These are phyloP conservation scores for Linnemannia elongata DNA, from an alignment of 192 early-diverging fungal species.

Conservation along the genomic window DNA sequence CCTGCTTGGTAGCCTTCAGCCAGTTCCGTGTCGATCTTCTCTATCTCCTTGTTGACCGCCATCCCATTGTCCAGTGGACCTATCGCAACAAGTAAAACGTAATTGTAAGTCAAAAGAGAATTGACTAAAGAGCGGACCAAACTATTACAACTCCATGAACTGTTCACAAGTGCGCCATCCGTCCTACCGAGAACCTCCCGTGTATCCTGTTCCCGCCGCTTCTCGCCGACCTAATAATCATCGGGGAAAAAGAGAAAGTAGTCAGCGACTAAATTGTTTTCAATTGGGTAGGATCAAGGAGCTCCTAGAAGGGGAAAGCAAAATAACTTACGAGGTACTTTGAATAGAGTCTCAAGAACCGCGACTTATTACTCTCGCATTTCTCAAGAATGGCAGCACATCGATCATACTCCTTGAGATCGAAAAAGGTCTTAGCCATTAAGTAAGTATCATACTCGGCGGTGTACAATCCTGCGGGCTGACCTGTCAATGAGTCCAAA, in stretches of 20 bases:
- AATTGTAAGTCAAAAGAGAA: neutral
- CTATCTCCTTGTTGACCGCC: slow-evolving; percentile 63
- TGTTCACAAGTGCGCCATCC: neutral
- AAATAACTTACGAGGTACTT: slow-evolving; percentile 73
- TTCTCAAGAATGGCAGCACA: slow-evolving; percentile 65
- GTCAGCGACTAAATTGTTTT: neutral
- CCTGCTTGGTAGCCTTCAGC: slow-evolving; percentile 47
- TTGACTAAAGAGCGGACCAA: neutral
- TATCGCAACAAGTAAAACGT: slow-evolving; percentile 2
- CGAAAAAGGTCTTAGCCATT: slow-evolving; percentile 81
- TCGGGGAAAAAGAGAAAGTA: neutral
- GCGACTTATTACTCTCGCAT: slow-evolving; percentile 63
- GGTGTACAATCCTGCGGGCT: slow-evolving; percentile 1
- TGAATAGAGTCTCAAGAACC: slow-evolving; percentile 87
- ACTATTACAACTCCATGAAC: neutral
- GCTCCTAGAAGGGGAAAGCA: neutral
- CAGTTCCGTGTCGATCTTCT: slow-evolving; percentile 63
- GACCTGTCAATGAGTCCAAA: slow-evolving; percentile 11
- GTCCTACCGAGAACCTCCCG: slow-evolving; percentile 66
- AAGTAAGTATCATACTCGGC: slow-evolving; percentile 66
- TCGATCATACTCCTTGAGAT: slow-evolving; percentile 79
- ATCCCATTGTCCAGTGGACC: slow-evolving; percentile 61
- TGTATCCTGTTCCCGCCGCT: slow-evolving; percentile 70
- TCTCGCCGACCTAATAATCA: slow-evolving; percentile 64
- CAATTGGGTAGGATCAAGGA: neutral